These are phyloP conservation scores for Suillus decipiens DNA, from an alignment of 768 basidiomycete species.

Conservation along the genomic window DNA sequence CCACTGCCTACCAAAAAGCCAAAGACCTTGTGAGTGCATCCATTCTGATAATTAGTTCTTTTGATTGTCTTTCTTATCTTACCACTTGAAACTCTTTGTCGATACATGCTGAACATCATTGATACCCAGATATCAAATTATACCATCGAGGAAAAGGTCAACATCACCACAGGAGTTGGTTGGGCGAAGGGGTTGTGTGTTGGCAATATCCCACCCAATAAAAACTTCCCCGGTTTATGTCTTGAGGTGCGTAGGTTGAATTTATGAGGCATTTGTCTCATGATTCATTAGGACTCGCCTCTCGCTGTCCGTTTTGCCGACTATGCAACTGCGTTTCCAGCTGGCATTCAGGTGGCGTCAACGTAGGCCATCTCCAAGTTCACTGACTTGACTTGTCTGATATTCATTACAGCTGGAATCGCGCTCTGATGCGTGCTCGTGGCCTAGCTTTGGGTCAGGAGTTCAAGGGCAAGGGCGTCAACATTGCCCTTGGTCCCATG, in stretches of 20 bases:
- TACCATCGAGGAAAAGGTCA: constrained; percentile 26
- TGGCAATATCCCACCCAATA: constrained; percentile 53
- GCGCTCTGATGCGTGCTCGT: constrained; percentile 61
- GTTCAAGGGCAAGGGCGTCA: constrained; percentile 66
- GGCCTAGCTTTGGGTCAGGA: constrained; percentile 67
- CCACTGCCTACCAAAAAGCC: constrained; percentile 54
- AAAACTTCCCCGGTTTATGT: constrained; percentile 58
- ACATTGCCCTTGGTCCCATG: constrained; percentile 54
- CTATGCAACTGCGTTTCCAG: constrained; percentile 47
- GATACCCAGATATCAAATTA: constrained; percentile 40
- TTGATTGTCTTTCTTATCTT: neutral
- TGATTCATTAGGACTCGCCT: constrained; percentile 29
- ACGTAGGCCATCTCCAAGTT: constrained; percentile 40
- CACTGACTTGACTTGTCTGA: constrained; percentile 28
- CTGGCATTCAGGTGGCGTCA: constrained; percentile 55
- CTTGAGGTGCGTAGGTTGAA: constrained; percentile 45
- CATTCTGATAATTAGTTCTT: neutral
- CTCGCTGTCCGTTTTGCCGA: constrained; percentile 44
- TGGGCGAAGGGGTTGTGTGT: constrained; percentile 56
- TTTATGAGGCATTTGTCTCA: neutral
- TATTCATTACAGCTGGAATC: constrained; percentile 48
- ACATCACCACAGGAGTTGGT: constrained; percentile 24
- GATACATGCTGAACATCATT: constrained; percentile 3
- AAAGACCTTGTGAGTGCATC: constrained; percentile 42
- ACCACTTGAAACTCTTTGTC: neutral